Evolutionary conservation across 192 early-diverging fungal species (phyloP), one percentile per base, ranked within the genome.

Genomic region (Podochytrium sp.): DNA sequence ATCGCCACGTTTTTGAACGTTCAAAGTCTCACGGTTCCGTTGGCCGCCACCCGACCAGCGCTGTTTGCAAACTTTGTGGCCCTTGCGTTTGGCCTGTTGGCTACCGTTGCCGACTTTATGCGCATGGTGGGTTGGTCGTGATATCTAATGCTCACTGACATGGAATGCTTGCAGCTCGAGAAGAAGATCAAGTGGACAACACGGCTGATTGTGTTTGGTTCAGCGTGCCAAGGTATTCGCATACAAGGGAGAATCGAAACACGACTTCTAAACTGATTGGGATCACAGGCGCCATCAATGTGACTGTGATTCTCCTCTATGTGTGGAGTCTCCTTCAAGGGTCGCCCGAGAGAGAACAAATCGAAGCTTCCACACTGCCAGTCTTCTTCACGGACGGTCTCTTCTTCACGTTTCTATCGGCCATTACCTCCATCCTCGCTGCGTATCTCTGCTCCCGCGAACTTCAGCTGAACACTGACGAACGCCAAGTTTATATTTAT

Each of bases 161-260:
- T 50, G 1, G 0, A 27, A 25, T 29, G 10, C 29, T 57, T 12
- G n/a, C 51, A 69, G 66, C 62, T 66, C 16, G 81, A 82, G 71
- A 85, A 78, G 68, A 85, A 86, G 73, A 83, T 86, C 67, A 86
- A 86, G 61, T 84, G 80, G 81, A 72, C 62, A 34, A 84, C 83
- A 18, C 73, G 85, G 16, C 62, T 86, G 2, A 58, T 78, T 33
- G 83, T 85, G 16, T 14, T 67, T 35, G 83, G 83, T 5, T 33
- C 83, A 0, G 38, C 47, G 2, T 38, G 38, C n/a, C 85, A 86
- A 76, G 83, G 79, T 37, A 5, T 71, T 16, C 67, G 23, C 47
- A 49, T 76, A 29, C 18, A 25, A 12, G n/a, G 37, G 25, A 33
- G 60, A 42, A 69, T 25, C 38, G 57, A 47, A 5, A 37, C n/a